These are phyloP conservation scores for Penicillium bovifimosum DNA, from an alignment of 495 filamentous ascomycete genomes.

Conservation along the genomic window DNA sequence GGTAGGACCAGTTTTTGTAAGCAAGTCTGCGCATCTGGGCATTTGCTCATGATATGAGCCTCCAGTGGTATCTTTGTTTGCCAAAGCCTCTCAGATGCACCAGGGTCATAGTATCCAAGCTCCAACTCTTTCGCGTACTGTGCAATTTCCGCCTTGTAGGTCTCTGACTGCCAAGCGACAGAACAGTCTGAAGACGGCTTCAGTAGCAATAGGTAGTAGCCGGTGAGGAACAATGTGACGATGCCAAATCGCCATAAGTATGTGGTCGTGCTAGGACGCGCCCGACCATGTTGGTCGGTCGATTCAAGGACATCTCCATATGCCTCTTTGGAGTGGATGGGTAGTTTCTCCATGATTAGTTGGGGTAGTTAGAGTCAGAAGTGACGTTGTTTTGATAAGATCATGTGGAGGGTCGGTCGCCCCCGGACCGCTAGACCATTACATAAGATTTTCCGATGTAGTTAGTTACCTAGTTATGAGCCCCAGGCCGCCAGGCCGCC, in stretches of 20 bases:
- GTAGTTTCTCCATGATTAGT: slow-evolving; percentile 24
- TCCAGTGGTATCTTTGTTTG: slow-evolving; percentile 65
- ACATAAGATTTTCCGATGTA: slow-evolving; percentile 5
- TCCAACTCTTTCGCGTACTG: background rate
- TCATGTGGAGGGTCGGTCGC: slow-evolving; percentile 2
- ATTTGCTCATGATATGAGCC: slow-evolving; percentile 93
- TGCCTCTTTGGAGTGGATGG: slow-evolving; percentile 17
- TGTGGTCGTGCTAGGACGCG: slow-evolving; percentile 7
- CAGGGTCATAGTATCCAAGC: background rate
- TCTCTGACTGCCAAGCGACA: background rate
- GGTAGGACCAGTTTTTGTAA: slow-evolving; percentile 76
- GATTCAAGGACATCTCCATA: background rate
- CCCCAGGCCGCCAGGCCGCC: too few species aligned
- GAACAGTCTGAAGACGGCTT: slow-evolving; percentile 1
- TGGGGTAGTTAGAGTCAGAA: background rate
- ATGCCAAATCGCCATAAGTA: slow-evolving; percentile 14
- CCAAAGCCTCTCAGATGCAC: background rate
- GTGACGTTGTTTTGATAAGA: slow-evolving; percentile 10
- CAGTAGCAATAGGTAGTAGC: slow-evolving; percentile 18
- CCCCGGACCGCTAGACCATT: background rate
- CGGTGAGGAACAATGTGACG: slow-evolving; percentile 13
- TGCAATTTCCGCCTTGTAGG: background rate
- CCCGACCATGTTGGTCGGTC: slow-evolving; percentile 2
- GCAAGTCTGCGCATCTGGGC: slow-evolving; percentile 80
- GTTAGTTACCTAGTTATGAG: too few species aligned